These are phyloP conservation scores for Areca catechu DNA, from an alignment of 176 grass and related monocot species.

Conservation along the genomic window DNA sequence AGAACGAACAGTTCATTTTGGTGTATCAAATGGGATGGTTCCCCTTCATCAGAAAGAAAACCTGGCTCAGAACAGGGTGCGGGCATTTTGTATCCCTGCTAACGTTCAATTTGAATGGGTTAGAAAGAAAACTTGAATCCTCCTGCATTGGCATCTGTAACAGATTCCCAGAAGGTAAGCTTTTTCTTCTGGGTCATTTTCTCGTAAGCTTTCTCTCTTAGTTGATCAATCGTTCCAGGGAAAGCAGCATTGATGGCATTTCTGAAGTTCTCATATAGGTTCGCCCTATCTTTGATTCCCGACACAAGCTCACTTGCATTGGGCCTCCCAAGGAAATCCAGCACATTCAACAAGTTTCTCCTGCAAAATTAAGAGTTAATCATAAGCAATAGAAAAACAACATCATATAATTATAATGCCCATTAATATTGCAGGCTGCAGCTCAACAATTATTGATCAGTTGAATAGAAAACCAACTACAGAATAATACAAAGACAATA, in stretches of 20 bases:
- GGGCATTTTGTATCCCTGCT: no score
- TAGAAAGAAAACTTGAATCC: constrained; percentile 89
- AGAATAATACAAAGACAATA: no score
- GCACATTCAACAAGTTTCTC: constrained; percentile 87
- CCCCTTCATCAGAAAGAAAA: not conserved
- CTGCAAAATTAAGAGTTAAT: constrained; percentile 21
- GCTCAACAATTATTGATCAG: no score
- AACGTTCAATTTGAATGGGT: constrained; percentile 7
- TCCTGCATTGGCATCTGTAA: constrained; percentile 45
- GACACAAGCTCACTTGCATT: constrained; percentile 84
- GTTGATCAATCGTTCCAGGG: constrained; percentile 52
- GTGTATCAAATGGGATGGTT: not conserved
- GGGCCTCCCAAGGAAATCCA: constrained; percentile 75
- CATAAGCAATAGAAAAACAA: not conserved
- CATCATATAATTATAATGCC: no score
- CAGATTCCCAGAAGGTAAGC: constrained; percentile 69
- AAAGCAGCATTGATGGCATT: constrained; percentile 46
- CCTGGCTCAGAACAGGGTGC: not conserved
- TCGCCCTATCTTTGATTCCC: constrained; percentile 72
- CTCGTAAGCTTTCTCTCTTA: constrained; percentile 51
- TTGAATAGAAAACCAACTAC: no score
- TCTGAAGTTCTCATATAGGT: constrained; percentile 69
- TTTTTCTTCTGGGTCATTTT: constrained; percentile 63
- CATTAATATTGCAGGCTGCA: no score
- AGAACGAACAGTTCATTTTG: no score